Evolutionary conservation across 352 stramenopile species (phyloP).

Genomic region (Phytophthora pistaciae): DNA sequence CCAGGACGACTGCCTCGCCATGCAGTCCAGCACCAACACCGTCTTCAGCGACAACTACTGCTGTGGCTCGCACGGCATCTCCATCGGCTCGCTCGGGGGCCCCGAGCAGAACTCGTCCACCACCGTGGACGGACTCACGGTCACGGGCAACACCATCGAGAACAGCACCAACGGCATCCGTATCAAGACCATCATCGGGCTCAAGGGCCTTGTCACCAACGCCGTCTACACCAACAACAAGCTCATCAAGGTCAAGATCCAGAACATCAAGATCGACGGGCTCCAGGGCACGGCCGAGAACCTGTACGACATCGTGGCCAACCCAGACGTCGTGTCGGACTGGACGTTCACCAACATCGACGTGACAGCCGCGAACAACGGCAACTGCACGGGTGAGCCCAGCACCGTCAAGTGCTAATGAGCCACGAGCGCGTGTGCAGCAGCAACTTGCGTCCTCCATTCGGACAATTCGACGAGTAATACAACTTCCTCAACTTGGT

Average conservation of each 20-base stretch:
- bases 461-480: not conserved
- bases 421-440: not conserved
- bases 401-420: constrained; percentile 25
- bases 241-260: constrained; percentile 30
- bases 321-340: constrained; percentile 31
- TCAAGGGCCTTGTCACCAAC: constrained; percentile 11
- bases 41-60: constrained; percentile 28
- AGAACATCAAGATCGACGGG: constrained; percentile 32
- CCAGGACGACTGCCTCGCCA: constrained; percentile 30
- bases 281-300: constrained; percentile 23
- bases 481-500: not conserved
- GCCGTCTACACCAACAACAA: constrained; percentile 31
- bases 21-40: constrained; percentile 30
- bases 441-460: no score
- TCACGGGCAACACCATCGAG: constrained; percentile 23
- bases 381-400: constrained; percentile 31
- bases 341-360: constrained; percentile 31
- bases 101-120: constrained; percentile 8
- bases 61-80: constrained; percentile 30
- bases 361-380: constrained; percentile 12
- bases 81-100: constrained; percentile 21
- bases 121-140: constrained; percentile 16
- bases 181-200: constrained; percentile 31
- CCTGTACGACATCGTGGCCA: constrained; percentile 34
- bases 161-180: constrained; percentile 38